Conservation (phyloP, 352 stramenopile genomes). For the Globisporangium echinulatum region DNA sequence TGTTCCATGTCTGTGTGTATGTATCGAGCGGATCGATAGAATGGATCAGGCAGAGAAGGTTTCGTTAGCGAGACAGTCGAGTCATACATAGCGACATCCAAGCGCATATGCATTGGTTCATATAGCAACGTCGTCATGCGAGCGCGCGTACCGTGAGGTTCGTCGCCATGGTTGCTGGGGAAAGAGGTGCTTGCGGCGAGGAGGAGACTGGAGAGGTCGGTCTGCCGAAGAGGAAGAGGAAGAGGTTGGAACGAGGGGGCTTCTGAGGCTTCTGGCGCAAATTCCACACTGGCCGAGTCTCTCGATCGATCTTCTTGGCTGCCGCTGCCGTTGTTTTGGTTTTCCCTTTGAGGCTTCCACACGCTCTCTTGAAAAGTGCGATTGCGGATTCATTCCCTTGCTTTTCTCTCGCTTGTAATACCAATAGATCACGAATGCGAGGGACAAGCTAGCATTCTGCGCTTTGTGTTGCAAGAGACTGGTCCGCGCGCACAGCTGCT, state of each 20-base stretch:
- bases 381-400: too few species aligned
- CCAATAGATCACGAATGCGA: too few species aligned
- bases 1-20: slow-evolving; percentile 64
- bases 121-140: too few species aligned
- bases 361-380: too few species aligned
- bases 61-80: neutral
- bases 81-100: neutral
- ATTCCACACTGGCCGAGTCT: slow-evolving; percentile 34
- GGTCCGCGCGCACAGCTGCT: too few species aligned
- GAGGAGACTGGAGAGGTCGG: neutral
- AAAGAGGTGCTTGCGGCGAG: neutral
- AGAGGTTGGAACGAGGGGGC: neutral
- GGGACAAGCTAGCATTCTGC: too few species aligned
- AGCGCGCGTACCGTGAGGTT: slow-evolving; percentile 30
- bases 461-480: too few species aligned
- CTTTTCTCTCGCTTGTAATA: too few species aligned
- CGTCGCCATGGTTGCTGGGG: slow-evolving; percentile 1
- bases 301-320: neutral
- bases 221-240: neutral
- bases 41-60: neutral
- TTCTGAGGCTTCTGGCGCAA: slow-evolving; percentile 23
- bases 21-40: neutral
- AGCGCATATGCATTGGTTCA: too few species aligned
- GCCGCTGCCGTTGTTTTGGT: neutral
- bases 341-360: neutral